These are phyloP conservation scores for Sarocladium kiliense DNA, from an alignment of 2,329 filamentous ascomycete genomes.

Conservation along the genomic window DNA sequence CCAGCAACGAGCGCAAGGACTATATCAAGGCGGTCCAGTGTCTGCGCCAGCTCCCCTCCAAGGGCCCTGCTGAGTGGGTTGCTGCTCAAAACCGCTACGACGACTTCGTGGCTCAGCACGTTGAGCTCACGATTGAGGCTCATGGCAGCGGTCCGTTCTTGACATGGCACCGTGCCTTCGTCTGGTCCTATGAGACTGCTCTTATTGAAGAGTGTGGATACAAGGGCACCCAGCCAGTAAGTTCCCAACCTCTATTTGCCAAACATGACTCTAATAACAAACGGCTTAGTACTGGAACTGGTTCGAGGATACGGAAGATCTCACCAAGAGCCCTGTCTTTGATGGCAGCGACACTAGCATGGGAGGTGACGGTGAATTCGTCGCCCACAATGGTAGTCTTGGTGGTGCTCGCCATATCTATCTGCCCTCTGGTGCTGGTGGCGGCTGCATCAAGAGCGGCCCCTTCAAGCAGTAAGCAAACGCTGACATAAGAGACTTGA, in stretches of 20 bases:
- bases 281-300: constrained; percentile 41
- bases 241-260: background rate
- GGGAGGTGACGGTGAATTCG: constrained; percentile 34
- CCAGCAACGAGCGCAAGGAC: constrained; percentile 14
- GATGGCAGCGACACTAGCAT: constrained; percentile 47
- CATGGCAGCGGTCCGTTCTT: constrained; percentile 27
- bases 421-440: constrained; percentile 44
- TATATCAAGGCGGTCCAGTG: constrained; percentile 22
- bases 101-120: constrained; percentile 27
- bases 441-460: constrained; percentile 45
- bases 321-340: constrained; percentile 45
- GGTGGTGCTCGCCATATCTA: constrained; percentile 9
- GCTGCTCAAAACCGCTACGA: constrained; percentile 24
- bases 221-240: constrained; percentile 26
- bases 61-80: constrained; percentile 14
- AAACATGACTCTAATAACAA: background rate
- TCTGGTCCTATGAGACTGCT: constrained; percentile 31
- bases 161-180: constrained; percentile 38
- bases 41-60: constrained; percentile 17
- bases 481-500: background rate
- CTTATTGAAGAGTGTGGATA: constrained; percentile 37
- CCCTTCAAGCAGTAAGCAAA: constrained; percentile 41
- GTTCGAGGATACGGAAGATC: constrained; percentile 34
- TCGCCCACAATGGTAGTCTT: constrained; percentile 10
- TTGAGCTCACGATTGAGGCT: constrained; percentile 20